Evolutionary conservation across 352 stramenopile species (phyloP), one percentile per base, ranked within the genome.

Genomic region (Pythium dissimile): DNA sequence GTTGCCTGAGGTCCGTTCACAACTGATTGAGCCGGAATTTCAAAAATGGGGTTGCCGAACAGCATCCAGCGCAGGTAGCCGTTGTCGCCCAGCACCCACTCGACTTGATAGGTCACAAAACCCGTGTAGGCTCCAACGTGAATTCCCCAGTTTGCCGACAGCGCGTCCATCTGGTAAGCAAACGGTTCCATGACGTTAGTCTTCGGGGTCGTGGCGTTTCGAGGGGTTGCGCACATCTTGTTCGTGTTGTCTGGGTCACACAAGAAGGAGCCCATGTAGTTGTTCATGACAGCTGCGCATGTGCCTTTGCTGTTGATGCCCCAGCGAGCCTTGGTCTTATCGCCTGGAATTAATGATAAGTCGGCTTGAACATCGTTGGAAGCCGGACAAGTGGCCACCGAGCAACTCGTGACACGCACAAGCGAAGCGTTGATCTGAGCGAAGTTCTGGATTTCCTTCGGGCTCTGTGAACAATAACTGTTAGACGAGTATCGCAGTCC

Each of bases 1-100:
- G 55, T 50, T 37, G 71, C 70, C 60, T 89, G 79, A 0, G 73
- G 66, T 1, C 67, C 55, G 35, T 84, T 75, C 18, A 76, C 51
- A 23, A 91, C 51, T 2, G 75, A 63, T 49, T 81, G 59, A 12
- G 81, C 74, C 2, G 81, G 75, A 39, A 89, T 89, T 64, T 89
- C 81, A 50, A 74, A 89, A n/a, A 91, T 71, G 27, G 79, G 79
- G 27, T 76, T 53, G 21, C 75, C 76, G 15, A 71, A 59, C 7
- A 89, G 34, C 71, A 86, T 86, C 81, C 79, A 89, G 3, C 79
- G 77, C 12, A 89, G 56, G 59, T 89, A 88, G 0, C 81, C 81
- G 35, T 75, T 58, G 51, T 86, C 66, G 16, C 79, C 81, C 20
- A 60, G 77, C 59, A 89, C 81, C 80, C 80, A 90, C 52, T 90